phyloP scores from a whole-genome alignment of 2,329 filamentous ascomycete genomes.

The Pseudogymnoascus sp. region DNA sequence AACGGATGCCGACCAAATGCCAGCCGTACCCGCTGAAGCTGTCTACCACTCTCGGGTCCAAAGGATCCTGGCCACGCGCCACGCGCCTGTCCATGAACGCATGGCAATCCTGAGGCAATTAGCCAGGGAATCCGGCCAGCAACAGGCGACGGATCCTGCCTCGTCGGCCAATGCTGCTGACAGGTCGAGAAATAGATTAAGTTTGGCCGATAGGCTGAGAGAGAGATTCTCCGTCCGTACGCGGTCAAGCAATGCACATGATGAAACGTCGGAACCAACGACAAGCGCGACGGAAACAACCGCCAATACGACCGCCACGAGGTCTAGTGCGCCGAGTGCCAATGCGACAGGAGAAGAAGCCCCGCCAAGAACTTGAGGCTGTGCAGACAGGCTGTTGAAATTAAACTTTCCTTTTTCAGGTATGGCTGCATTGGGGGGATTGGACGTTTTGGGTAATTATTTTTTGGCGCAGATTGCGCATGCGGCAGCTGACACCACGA shows the following conservation, averaged over 20 bases:
- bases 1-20: background rate
- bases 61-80: slow-evolving; percentile 36
- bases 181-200: background rate
- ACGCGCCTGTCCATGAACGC: slow-evolving; percentile 54
- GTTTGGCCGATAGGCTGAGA: background rate
- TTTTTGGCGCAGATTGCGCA: background rate
- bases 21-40: slow-evolving; percentile 1
- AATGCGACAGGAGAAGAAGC: background rate
- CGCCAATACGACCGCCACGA: background rate
- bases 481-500: slow-evolving; percentile 1
- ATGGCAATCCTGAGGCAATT: slow-evolving; percentile 49
- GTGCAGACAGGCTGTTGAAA: background rate
- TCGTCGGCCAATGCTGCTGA: background rate
- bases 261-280: background rate
- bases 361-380: background rate
- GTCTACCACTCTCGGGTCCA: background rate
- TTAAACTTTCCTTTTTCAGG: slow-evolving; percentile 8
- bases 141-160: background rate
- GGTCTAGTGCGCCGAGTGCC: background rate
- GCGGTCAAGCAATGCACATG: background rate
- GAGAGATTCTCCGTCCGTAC: background rate
- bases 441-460: background rate
- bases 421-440: background rate
- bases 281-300: slow-evolving; percentile 4
- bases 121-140: slow-evolving; percentile 29